Conservation (phyloP, 164 flowering plant genomes). For the Magnolia officinalis region DNA sequence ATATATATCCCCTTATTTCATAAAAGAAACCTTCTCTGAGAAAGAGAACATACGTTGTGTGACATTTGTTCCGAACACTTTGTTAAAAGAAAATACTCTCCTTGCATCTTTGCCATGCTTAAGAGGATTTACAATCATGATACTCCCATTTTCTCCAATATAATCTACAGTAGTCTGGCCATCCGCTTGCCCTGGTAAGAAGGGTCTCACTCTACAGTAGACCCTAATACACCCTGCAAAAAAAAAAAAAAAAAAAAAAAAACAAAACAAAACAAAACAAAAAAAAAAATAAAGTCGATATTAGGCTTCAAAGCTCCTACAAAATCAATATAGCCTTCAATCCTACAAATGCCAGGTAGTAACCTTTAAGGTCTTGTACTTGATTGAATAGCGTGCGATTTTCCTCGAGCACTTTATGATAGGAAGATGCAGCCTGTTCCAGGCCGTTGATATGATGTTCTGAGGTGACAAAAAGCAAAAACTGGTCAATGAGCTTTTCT, state of each 20-base stretch:
- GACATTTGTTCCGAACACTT: slow-evolving; percentile 56
- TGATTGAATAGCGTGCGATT: slow-evolving; percentile 77
- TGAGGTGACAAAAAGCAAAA: slow-evolving; percentile 21
- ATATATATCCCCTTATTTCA: not conserved
- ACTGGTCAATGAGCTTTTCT: not conserved
- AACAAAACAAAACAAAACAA: too few species aligned
- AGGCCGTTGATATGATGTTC: slow-evolving; percentile 54
- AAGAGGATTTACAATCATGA: slow-evolving; percentile 70
- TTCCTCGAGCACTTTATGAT: slow-evolving; percentile 77
- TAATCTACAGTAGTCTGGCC: slow-evolving; percentile 62
- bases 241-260: not conserved
- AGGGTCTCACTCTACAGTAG: slow-evolving; percentile 83
- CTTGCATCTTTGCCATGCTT: slow-evolving; percentile 81
- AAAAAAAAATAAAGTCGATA: too few species aligned
- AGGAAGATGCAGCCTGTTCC: slow-evolving; percentile 58
- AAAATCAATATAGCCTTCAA: not conserved
- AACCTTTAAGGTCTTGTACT: slow-evolving; percentile 92
- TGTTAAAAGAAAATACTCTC: slow-evolving; percentile 64
- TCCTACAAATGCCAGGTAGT: not conserved
- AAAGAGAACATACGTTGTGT: slow-evolving; percentile 56
- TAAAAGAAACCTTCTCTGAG: not conserved
- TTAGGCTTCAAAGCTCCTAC: slow-evolving; percentile 2
- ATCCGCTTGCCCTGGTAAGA: slow-evolving; percentile 50
- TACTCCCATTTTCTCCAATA: slow-evolving; percentile 83
- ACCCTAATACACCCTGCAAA: slow-evolving; percentile 78